Conservation (phyloP, 495 filamentous ascomycete species). For the Penicillium nucicola region DNA sequence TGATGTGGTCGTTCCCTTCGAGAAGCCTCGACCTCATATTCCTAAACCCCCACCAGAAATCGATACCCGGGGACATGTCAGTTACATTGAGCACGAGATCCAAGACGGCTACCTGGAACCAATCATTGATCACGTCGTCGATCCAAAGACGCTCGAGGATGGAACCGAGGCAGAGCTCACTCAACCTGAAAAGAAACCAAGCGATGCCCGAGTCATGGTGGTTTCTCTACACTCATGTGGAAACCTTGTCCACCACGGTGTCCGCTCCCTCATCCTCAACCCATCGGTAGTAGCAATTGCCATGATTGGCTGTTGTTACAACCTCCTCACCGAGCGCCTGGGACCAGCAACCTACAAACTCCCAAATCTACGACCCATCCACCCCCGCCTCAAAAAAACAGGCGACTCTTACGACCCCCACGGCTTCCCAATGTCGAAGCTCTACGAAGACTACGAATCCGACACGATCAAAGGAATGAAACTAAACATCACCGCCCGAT, state of each 20-base stretch:
- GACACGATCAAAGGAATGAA: constrained; percentile 57
- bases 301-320: constrained; percentile 97
- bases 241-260: constrained; percentile 91
- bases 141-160: constrained; percentile 9
- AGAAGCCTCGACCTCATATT: neutral
- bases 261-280: constrained; percentile 80
- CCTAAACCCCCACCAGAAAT: constrained; percentile 4
- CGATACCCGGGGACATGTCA: constrained; percentile 37
- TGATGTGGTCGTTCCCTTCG: constrained; percentile 21
- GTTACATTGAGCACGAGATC: constrained; percentile 56
- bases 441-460: constrained; percentile 58
- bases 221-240: constrained; percentile 96
- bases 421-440: constrained; percentile 88
- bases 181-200: constrained; percentile 10
- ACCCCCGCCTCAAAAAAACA: constrained; percentile 54
- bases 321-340: constrained; percentile 85
- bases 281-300: constrained; percentile 82
- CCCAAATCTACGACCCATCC: constrained; percentile 58
- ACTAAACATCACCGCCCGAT: constrained; percentile 91
- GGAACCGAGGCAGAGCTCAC: constrained; percentile 5
- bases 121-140: constrained; percentile 67
- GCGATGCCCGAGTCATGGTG: constrained; percentile 63
- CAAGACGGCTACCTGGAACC: constrained; percentile 71
- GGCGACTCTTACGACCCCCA: constrained; percentile 72
- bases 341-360: constrained; percentile 83